A percentile compares a stretch with the other conserved stretches of the same genome.
These are phyloP conservation scores for Aurifilum marmelostoma DNA, from an alignment of 2,329 filamentous ascomycete species.

Conservation along the genomic window DNA sequence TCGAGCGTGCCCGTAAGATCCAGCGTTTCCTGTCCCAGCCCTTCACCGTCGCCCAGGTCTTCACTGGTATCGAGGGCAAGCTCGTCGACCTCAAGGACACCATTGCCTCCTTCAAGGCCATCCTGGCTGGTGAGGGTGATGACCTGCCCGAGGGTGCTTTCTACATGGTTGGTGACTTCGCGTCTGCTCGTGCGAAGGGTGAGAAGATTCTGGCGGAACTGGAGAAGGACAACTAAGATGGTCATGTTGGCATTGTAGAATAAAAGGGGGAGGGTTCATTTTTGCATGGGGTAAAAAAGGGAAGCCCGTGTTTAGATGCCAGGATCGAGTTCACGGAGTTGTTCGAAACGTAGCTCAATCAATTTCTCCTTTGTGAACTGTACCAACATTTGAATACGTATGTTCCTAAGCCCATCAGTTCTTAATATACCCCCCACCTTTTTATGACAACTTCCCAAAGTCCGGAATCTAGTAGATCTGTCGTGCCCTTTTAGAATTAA, in stretches of 20 bases:
- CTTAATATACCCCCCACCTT: background rate
- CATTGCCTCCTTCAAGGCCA: constrained; percentile 95
- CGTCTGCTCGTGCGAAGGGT: constrained; percentile 91
- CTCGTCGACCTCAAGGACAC: constrained; percentile 99
- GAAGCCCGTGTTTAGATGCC: constrained; percentile 62
- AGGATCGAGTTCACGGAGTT: constrained; percentile 54
- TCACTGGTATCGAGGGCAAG: constrained; percentile 92
- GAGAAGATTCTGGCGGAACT: constrained; percentile 99
- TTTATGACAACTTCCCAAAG: no score
- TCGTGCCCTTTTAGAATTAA: no score
- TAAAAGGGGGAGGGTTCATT: constrained; percentile 34
- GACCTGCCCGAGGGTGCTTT: constrained; percentile 90
- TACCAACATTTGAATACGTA: constrained; percentile 49
- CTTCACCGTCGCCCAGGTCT: constrained; percentile 84
- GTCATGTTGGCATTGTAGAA: constrained; percentile 36
- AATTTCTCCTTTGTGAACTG: constrained; percentile 62
- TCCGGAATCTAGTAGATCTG: no score
- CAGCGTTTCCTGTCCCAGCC: constrained; percentile 99
- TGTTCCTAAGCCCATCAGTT: no score
- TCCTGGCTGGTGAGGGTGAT: constrained; percentile 93
- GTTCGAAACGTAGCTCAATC: constrained; percentile 55
- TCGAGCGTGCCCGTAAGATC: constrained; percentile 99
- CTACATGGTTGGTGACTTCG: constrained; percentile 99
- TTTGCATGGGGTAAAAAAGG: constrained; percentile 37
- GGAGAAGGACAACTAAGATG: constrained; percentile 58